Evolutionary conservation across 129 eudicot genomes (phyloP), one percentile per base, ranked within the genome.

Genomic region (Solidago caesia): DNA sequence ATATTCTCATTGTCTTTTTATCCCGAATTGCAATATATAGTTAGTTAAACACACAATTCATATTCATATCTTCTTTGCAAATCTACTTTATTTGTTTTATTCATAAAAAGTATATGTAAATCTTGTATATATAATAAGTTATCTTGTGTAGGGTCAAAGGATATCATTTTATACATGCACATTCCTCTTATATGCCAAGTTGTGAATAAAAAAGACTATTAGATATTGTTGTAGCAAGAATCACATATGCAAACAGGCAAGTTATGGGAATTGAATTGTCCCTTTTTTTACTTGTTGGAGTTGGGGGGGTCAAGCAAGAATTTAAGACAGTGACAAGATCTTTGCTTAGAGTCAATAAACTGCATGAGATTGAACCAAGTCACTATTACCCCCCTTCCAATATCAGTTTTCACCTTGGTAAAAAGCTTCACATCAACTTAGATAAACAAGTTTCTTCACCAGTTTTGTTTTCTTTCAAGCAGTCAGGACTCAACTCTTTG

Each of bases 351-450:
- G 47, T 70, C 72, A 71, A 72, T 72, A 72, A 44, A 71, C 21
- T 49, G 66, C 51, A 77, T 75, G 71, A 56, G 42, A 75, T 39
- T 75, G 64, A 75, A 33, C 71, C 43, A 75, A 39, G 13, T 53
- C 51, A 75, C 71, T 75, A 44, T 75, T 64, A 64, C 45, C 46
- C 15, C 13, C 10, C 60, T 9, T 25, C 44, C 42, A 33, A 67
- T 41, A 46, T 5, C 53, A 70, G 53, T 44, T 13, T 39, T 7
- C 46, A 79, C 82, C 78, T 65, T 29, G 78, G 82, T 79, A 69
- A 79, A 72, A 72, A 64, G 69, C 62, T 79, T 79, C 82, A 79
- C 77, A 79, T 79, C 82, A 79, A 65, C 44, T 73, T 33, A 64
- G 12, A 51, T 44, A 15, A 64, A 64, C 68, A 72, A 72, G 82